Conservation (phyloP, 225 moss, liverwort and hornwort species). For the Bryoerythrophyllum caledonicum region DNA sequence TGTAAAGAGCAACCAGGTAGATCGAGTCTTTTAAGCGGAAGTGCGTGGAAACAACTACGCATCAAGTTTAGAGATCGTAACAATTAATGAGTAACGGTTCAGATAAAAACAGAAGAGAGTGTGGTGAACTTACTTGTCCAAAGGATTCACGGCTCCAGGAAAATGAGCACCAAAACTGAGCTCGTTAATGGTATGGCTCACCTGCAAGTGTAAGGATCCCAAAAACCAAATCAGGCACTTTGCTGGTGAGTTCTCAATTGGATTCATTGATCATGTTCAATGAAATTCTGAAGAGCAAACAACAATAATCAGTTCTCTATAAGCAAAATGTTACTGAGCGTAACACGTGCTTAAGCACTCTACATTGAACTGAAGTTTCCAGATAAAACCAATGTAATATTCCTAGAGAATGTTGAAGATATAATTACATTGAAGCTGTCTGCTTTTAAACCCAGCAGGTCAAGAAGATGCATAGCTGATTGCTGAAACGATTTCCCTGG, state of each 20-base stretch:
- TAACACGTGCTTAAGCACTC: background rate
- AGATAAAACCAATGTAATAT: background rate
- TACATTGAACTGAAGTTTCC: background rate
- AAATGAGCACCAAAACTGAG: conserved; percentile 97
- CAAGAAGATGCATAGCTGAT: conserved; percentile 92
- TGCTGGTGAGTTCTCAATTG: background rate
- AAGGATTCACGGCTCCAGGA: conserved; percentile 92
- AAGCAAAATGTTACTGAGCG: background rate
- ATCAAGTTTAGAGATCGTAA: background rate
- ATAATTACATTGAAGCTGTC: conserved; percentile 81
- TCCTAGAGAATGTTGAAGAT: background rate
- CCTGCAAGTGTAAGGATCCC: conserved; percentile 37
- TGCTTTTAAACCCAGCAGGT: conserved; percentile 74
- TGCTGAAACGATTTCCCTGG: conserved; percentile 99
- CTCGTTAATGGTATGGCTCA: conserved; percentile 91
- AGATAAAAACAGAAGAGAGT: background rate
- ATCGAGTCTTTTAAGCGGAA: background rate
- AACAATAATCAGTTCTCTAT: conserved; percentile 3
- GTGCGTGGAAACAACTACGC: background rate
- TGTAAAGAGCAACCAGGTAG: conserved; percentile 23
- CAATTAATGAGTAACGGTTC: background rate
- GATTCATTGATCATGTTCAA: background rate
- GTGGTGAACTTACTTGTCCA: conserved; percentile 66
- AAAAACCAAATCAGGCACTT: conserved; percentile 16
- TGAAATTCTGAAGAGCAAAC: background rate